Conservation (phyloP, 2,329 filamentous ascomycete species). For the Chaetomium sp. region DNA sequence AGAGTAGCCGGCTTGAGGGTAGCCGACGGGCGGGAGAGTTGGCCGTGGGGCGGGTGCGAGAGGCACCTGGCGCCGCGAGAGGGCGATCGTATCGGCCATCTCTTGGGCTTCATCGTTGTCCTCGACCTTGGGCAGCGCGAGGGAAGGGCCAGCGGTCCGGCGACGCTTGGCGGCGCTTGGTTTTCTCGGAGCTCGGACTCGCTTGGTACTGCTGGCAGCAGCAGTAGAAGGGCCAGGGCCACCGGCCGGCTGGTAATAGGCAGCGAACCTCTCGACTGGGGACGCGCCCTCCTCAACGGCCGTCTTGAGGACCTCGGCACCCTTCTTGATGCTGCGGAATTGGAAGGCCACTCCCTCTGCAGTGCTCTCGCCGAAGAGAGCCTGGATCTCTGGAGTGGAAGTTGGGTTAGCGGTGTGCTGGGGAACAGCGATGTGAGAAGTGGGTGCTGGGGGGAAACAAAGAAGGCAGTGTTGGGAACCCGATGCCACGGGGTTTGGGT, state of each 20-base stretch:
- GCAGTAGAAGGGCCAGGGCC: constrained; percentile 27
- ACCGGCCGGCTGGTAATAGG: constrained; percentile 21
- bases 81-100: constrained; percentile 21
- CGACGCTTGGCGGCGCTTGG: constrained; percentile 2
- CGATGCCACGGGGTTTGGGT: too few relatives aligned
- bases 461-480: too few relatives aligned
- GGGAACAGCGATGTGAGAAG: too few relatives aligned
- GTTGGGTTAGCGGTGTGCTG: background rate
- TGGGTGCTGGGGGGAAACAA: too few relatives aligned
- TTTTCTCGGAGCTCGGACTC: background rate
- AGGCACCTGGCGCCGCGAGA: constrained; percentile 25
- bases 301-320: constrained; percentile 42
- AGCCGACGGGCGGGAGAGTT: background rate
- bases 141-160: constrained; percentile 9
- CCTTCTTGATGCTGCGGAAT: constrained; percentile 49
- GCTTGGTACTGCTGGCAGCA: constrained; percentile 11
- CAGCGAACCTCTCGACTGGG: constrained; percentile 36
- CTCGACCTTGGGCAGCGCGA: constrained; percentile 12
- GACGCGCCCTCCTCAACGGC: constrained; percentile 40
- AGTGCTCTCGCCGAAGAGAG: constrained; percentile 54
- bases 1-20: background rate
- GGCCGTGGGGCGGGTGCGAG: constrained; percentile 15
- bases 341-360: constrained; percentile 53
- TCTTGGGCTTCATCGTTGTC: constrained; percentile 23
- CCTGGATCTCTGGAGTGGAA: constrained; percentile 46